Base-by-base conservation (phyloP, 202 grass and related monocot genomes). In the Zoysia matrella region DNA sequence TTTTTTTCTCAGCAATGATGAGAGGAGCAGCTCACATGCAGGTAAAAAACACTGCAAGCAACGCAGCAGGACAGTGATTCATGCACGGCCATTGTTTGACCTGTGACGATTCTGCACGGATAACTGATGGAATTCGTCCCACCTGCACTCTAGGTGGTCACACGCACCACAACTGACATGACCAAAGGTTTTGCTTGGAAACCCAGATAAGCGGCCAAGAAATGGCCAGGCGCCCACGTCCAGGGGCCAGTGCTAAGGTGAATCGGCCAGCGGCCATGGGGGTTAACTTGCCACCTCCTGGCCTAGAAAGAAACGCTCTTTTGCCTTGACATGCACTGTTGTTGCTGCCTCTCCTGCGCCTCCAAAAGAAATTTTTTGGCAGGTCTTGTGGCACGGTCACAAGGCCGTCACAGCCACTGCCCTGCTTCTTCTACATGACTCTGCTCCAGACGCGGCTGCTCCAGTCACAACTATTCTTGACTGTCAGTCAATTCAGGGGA, bases 61-160 rank as follows among this genome's bases (percentile, higher is more conserved):
- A 36, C 30, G 30, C 30, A 36, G 30, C 30, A 36, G 53, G 52
- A 74, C 83, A 86, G 79, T 78, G 76, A 16, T 36, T 36, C 60
- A 73, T 82, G 78, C 88, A 63, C 55, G 67, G 42, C 14, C 73
- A 60, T 45, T 57, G 68, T 83, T 90, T 86, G 88, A 86, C 88
- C 83, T 73, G 73, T 82, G 30, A 60, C 50, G 61, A 62, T 39
- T 6, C 67, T 69, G 83, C 74, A 36, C 47, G 65, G 83, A 55
- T 82, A 61, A 89, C 82, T 89, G 87, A 89, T 82, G 41, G 69
- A 58, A 6, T 42, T 86, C 74, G 88, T 90, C 83, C 73, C 83
- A 14, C 55, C 0, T 67, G 82, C 75, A 58, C 15, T n/a, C 53
- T 15, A 68, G 47, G 63, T 47, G 66, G 44, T 47, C 36, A 50